phyloP scores from a whole-genome alignment of 2,329 filamentous ascomycete species.

The Clonostachys chloroleuca region DNA sequence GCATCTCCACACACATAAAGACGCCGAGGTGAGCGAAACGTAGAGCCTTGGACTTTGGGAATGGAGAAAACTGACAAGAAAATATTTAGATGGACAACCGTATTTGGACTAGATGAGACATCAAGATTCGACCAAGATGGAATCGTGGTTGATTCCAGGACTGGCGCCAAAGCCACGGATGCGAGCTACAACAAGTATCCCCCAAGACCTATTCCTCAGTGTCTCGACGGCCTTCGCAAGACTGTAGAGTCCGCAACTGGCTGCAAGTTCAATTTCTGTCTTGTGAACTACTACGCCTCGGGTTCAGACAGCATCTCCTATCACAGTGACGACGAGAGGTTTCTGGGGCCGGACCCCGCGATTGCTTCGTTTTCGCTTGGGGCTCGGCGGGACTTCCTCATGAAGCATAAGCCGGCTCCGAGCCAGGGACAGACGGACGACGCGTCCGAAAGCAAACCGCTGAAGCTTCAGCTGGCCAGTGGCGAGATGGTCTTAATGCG shows the following conservation, averaged over 20 bases:
- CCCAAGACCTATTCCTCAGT: conserved; percentile 68
- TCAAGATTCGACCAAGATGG: conserved; percentile 48
- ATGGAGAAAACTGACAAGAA: background rate
- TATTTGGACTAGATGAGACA: conserved; percentile 58
- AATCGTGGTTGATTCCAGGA: conserved; percentile 37
- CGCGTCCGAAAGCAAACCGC: conserved; percentile 21
- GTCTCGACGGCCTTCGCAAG: conserved; percentile 58
- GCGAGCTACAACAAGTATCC: conserved; percentile 49
- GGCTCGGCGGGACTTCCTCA: conserved; percentile 67
- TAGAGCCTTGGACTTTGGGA: background rate
- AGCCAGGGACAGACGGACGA: conserved; percentile 5
- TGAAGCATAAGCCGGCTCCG: conserved; percentile 69
- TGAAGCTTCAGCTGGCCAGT: conserved; percentile 51
- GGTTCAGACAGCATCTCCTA: conserved; percentile 75
- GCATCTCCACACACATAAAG: conserved; percentile 55
- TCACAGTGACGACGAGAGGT: conserved; percentile 77
- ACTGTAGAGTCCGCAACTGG: conserved; percentile 62
- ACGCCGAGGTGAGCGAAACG: conserved; percentile 35
- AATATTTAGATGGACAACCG: conserved; percentile 38
- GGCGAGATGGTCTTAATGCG: conserved; percentile 81
- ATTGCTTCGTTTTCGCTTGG: conserved; percentile 76
- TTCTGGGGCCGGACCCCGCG: conserved; percentile 63
- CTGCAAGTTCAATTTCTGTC: conserved; percentile 71
- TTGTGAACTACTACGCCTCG: conserved; percentile 81
- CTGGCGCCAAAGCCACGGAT: conserved; percentile 31